Base-by-base conservation (phyloP, 192 early-diverging fungal species). In the Coemansia sp. region DNA sequence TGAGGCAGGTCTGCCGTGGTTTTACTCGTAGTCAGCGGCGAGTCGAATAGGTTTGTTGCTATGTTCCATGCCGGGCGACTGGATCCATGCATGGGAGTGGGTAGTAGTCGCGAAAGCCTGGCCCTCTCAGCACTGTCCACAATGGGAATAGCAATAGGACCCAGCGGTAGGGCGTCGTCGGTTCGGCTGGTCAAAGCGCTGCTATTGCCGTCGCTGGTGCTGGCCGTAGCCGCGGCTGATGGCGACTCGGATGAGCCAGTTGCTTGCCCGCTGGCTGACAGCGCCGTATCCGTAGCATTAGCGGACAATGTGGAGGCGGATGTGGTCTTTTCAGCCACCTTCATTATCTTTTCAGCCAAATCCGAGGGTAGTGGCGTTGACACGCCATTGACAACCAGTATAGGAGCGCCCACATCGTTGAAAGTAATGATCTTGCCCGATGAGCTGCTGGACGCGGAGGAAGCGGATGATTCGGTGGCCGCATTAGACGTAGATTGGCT, bases 301-400 rank as follows among this genome's bases (percentile, higher is more conserved):
- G 51, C 39, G 27, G 65, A 24, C 6, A 17, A 16, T 8, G 50
- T 27, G 35, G 31, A 27, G 4, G 45, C 3, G 7, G 64, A 65
- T 5, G 39, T 33, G 1, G 51, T 39, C 0, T 66, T 61, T 39
- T 70, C 70, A 53, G n/a, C 79, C 7, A 69, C 33, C 21, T 82
- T 72, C 71, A 77, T 71, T 5, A 82, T 63, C 50, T 77, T 77
- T 24, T 73, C 79, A 33, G 79, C 79, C 6, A 82, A 39, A 1
- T 74, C 79, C 3, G 48, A 37, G 0, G 79, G 71, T 2, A 82
- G 24, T 7, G 68, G 9, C 3, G 79, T 71, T 4, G 79, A 71
- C 13, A 70, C 66, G 29, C 79, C 79, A 44, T 68, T 53, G 27
- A 77, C 21, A 31, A 82, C 60, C 65, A 75, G 59, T 59, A 74